These are phyloP conservation scores for Phaseolus lunatus DNA, from an alignment of 306 rosid species.

Conservation along the genomic window DNA sequence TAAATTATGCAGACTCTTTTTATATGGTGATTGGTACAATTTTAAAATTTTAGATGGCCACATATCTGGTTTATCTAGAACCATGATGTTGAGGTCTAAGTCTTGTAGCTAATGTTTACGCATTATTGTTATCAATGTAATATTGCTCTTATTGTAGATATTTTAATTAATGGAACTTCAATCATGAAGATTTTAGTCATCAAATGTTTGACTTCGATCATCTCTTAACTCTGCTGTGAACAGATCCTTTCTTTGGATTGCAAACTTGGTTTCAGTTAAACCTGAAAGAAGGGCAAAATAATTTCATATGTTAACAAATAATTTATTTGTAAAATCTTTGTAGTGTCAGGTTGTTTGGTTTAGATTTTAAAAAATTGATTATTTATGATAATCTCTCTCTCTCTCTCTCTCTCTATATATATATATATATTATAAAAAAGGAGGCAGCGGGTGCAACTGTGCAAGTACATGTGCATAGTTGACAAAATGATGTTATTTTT, in stretches of 20 bases:
- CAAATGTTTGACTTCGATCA: background rate
- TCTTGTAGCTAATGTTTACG: constrained; percentile 1
- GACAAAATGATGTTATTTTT: background rate
- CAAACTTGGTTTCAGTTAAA: background rate
- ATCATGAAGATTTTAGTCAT: constrained; percentile 8
- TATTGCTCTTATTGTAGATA: background rate
- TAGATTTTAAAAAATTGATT: background rate
- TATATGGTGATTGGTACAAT: constrained; percentile 18
- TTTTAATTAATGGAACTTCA: background rate
- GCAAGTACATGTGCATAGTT: background rate
- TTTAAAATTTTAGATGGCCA: constrained; percentile 1
- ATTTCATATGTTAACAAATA: background rate
- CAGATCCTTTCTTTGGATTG: constrained; percentile 18
- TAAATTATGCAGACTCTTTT: constrained; percentile 39
- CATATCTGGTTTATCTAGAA: constrained; percentile 25
- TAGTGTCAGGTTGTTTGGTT: background rate
- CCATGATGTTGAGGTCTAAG: constrained; percentile 4
- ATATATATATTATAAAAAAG: background rate
- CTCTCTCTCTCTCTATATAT: too few relatives aligned
- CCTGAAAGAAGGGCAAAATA: background rate
- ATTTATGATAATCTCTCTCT: too few relatives aligned
- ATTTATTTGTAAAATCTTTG: constrained; percentile 11
- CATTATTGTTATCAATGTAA: background rate
- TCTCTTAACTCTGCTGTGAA: background rate
- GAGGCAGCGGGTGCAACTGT: background rate